Base-by-base conservation (phyloP, 2,329 filamentous ascomycete species). In the Tolypocladium cylindrosporum region DNA sequence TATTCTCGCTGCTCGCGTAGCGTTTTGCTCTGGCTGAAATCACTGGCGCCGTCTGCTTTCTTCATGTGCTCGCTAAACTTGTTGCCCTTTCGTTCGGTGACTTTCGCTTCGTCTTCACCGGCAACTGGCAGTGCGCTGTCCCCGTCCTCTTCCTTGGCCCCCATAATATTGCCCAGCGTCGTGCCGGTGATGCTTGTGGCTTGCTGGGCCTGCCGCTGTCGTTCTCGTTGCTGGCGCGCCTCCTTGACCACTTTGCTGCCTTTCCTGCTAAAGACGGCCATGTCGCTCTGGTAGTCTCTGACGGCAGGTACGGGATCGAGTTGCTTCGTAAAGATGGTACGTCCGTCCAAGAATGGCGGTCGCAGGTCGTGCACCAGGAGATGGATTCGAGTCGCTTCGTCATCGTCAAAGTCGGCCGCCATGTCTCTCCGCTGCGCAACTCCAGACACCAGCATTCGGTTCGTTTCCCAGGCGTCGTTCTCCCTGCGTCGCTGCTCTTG, bases 401-500 rank as follows among this genome's bases (percentile, higher is more conserved):
- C 89, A 62, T 99, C 94, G 62, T 96, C 87, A 67, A 97, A 96
- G 68, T 94, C 91, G 54, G 84, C 81, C 31, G 87, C 86, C 69
- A 91, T 84, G 66, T 94, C 90, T 64, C 91, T 80, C 67, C 93
- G 80, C 72, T 99, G 95, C 21, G 94, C 94, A 21, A 99, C 92
- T 58, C 93, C 93, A 24, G 92, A 97, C 1, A 92, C 94, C 60
- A 99, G 80, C 94, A 99, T 97, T 59, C 94, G 89, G 71, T 99
- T 99, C 19, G 93, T 94, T 73, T 99, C 95, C 94, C 94, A 99
- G 0, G 92, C 93, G 73, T 99, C 94, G 50, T 94, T 91, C 69
- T 99, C 94, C 69, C 89, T 91, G 71, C 96, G 90, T 66, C 92
- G 90, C 73, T 96, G 91, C 59, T 90, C 80, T 60, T 87, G 86